A percentile compares a stretch with the other conserved stretches of the same genome.
phyloP scores from a whole-genome alignment of 2,329 filamentous ascomycete genomes.

The Sporothrix luriei region DNA sequence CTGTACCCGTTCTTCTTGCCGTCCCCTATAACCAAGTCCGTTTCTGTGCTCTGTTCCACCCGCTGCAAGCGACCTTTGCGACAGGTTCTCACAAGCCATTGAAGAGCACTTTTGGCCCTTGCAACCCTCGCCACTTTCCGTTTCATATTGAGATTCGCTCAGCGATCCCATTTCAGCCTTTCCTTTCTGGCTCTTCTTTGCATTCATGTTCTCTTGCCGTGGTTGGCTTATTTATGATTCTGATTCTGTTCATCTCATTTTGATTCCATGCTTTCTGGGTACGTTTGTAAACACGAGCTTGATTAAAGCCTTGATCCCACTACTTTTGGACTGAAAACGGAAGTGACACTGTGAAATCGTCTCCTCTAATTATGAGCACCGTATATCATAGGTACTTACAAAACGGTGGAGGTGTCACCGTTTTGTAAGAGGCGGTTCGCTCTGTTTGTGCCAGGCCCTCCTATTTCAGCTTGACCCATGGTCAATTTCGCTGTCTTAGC shows the following conservation, averaged over 20 bases:
- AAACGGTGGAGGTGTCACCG: not conserved
- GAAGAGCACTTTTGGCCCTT: not conserved
- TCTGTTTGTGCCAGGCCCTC: not conserved
- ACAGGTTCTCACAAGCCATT: not conserved
- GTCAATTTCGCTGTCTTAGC: not conserved
- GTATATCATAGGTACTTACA: not conserved
- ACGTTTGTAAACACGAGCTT: not conserved
- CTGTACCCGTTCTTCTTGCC: not conserved
- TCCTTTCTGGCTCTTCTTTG: not conserved
- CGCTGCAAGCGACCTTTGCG: not conserved
- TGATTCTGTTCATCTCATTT: no score
- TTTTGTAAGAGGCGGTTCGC: not conserved
- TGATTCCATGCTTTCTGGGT: not conserved
- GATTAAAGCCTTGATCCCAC: not conserved
- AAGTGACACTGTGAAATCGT: not conserved
- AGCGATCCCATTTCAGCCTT: not conserved
- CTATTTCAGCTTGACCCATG: slow-evolving; percentile 12
- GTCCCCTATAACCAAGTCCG: no score
- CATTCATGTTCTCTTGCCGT: not conserved
- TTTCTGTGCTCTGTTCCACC: slow-evolving; percentile 18
- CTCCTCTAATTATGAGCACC: not conserved
- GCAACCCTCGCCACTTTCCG: not conserved
- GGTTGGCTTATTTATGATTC: not conserved
- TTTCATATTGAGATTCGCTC: slow-evolving; percentile 23
- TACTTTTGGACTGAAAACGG: no score